These are phyloP conservation scores for Protomyces arabidopsidicola DNA, from an alignment of 1,139 yeast species.

Conservation along the genomic window DNA sequence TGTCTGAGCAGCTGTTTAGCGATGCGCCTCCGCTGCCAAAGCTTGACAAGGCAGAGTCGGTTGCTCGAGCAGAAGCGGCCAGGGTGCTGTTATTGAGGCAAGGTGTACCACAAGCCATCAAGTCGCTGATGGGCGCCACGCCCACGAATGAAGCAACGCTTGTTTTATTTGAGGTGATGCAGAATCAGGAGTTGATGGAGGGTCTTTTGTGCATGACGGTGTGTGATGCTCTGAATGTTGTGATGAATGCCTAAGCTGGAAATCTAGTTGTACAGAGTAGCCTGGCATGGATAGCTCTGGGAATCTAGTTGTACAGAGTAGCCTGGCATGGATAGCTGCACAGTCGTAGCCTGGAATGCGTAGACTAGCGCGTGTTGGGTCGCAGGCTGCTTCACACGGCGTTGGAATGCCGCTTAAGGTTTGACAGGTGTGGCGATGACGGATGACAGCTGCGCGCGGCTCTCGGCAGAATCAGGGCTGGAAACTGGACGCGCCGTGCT, in stretches of 20 bases:
- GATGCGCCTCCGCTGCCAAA: background rate
- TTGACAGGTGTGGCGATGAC: no score
- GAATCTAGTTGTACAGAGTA: no score
- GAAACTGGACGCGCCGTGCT: no score
- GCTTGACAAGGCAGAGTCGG: background rate
- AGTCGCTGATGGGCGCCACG: constrained; percentile 16
- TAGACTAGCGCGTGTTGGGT: no score
- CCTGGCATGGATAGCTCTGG: no score
- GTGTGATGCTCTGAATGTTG: background rate
- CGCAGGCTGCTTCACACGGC: no score
- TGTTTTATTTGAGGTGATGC: constrained; percentile 19
- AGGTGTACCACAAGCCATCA: constrained; percentile 18
- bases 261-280: no score
- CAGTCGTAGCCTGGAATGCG: no score
- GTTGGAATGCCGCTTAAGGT: no score
- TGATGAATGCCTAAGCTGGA: background rate
- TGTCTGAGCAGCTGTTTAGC: constrained; percentile 8
- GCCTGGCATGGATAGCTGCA: no score
- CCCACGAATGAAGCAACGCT: constrained; percentile 19
- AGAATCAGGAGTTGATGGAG: constrained; percentile 5
- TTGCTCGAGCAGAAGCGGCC: constrained; percentile 9
- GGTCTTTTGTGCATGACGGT: constrained; percentile 3
- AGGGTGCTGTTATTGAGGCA: constrained; percentile 1
- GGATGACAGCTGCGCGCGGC: no score
- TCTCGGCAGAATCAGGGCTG: no score